These are phyloP conservation scores for Lactarius evosmus DNA, from an alignment of 768 basidiomycete species.

Conservation along the genomic window DNA sequence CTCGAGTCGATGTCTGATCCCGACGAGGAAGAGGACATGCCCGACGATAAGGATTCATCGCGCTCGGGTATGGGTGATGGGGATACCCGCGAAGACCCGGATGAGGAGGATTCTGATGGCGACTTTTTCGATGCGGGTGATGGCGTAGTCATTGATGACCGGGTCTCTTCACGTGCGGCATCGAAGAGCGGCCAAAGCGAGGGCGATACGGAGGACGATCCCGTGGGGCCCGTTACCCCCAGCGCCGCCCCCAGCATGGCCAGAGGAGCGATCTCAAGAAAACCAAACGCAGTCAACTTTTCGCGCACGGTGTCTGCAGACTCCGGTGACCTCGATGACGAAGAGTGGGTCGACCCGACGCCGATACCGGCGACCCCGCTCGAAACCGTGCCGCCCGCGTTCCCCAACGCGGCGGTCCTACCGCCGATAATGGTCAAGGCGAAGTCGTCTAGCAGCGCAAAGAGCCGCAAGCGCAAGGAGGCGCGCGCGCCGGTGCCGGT, in stretches of 20 bases:
- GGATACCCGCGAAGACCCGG: conserved; percentile 34
- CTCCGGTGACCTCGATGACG: conserved; percentile 44
- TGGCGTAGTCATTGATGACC: conserved; percentile 36
- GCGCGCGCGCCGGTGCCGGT: conserved; percentile 33
- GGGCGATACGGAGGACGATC: conserved; percentile 69
- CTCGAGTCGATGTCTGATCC: conserved; percentile 81
- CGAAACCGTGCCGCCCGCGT: conserved; percentile 12
- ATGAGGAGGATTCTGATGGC: conserved; percentile 39
- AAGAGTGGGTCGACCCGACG: conserved; percentile 67
- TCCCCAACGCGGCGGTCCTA: conserved; percentile 13
- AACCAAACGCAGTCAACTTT: conserved; percentile 33
- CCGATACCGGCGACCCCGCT: conserved; percentile 37
- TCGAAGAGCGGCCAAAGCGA: conserved; percentile 47
- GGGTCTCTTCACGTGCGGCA: conserved; percentile 40
- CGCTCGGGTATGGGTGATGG: conserved; percentile 10
- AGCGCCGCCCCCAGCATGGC: conserved; percentile 42
- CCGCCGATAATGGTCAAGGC: conserved; percentile 24
- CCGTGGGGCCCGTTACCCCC: conserved; percentile 67
- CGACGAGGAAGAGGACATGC: conserved; percentile 59
- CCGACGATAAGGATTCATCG: conserved; percentile 40
- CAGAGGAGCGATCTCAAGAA: conserved; percentile 28
- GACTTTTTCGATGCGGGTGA: conserved; percentile 52
- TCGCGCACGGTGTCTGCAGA: conserved; percentile 37
- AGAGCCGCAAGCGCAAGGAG: conserved; percentile 42
- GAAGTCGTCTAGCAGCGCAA: conserved; percentile 31